A percentile compares a stretch with the other conserved stretches of the same genome.
Conservation (phyloP, 2,329 filamentous ascomycete species). For the Macrophomina phaseolina region DNA sequence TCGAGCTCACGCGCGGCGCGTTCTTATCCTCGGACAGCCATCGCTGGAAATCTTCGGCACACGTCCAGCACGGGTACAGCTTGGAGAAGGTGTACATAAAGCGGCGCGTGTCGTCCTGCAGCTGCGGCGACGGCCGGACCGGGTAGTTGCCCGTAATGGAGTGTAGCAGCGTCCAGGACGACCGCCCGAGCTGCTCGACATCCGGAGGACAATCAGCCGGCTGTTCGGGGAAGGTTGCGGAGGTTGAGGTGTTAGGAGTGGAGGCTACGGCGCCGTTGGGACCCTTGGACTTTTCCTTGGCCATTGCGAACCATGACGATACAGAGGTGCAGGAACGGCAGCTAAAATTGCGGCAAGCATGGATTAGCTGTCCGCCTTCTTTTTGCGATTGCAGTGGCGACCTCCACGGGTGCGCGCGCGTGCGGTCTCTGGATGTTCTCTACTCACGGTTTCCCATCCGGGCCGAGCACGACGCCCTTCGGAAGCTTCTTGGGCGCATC, state of each 20-base stretch:
- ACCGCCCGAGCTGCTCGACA: constrained; percentile 83
- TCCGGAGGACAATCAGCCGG: constrained; percentile 83
- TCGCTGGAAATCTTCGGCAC: constrained; percentile 85
- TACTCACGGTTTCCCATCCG: constrained; percentile 82
- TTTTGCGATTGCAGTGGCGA: no score
- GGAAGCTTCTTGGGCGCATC: constrained; percentile 61
- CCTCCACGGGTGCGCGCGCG: no score
- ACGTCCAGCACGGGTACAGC: constrained; percentile 94
- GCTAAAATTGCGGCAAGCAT: constrained; percentile 48
- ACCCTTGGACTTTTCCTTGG: constrained; percentile 55
- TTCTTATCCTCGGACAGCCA: constrained; percentile 75
- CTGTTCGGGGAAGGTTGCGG: constrained; percentile 35
- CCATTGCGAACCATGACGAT: constrained; percentile 65
- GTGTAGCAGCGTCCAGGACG: constrained; percentile 93
- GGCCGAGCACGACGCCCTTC: constrained; percentile 75
- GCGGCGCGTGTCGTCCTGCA: constrained; percentile 76
- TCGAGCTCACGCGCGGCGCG: constrained; percentile 63
- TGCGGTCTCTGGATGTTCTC: not conserved
- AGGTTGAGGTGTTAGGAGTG: constrained; percentile 34
- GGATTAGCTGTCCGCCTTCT: constrained; percentile 3
- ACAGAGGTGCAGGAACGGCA: constrained; percentile 74
- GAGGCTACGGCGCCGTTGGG: constrained; percentile 36
- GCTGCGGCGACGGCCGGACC: constrained; percentile 64
- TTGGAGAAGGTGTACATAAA: constrained; percentile 84
- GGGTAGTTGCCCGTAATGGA: constrained; percentile 90